phyloP scores from a whole-genome alignment of 2,329 filamentous ascomycete species.

The Akanthomyces uredinophilus region DNA sequence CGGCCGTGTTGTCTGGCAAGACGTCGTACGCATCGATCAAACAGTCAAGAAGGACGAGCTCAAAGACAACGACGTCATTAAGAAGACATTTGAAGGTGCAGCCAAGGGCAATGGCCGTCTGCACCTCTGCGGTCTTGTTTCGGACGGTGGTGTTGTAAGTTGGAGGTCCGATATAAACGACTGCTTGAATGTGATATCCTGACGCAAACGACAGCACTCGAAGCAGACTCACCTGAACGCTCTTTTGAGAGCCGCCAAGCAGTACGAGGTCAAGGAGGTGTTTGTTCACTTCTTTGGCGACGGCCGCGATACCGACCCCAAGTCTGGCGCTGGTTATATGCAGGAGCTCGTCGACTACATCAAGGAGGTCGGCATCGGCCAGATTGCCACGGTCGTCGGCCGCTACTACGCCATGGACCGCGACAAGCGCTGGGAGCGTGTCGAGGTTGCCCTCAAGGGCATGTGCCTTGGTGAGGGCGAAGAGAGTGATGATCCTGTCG shows the following conservation, averaged over 20 bases:
- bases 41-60: conserved; percentile 82
- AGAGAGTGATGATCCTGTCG: conserved; percentile 74
- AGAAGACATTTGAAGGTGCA: conserved; percentile 68
- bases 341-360: conserved; percentile 74
- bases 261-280: conserved; percentile 79
- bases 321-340: conserved; percentile 85
- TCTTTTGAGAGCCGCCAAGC: conserved; percentile 85
- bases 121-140: conserved; percentile 87
- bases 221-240: conserved; percentile 92
- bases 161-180: background rate
- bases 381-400: conserved; percentile 89
- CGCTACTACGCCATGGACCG: conserved; percentile 99
- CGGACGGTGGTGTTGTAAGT: conserved; percentile 82
- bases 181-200: background rate
- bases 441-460: conserved; percentile 85
- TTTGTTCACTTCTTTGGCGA: conserved; percentile 99
- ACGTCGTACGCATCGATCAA: conserved; percentile 92
- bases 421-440: conserved; percentile 97
- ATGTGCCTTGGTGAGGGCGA: conserved; percentile 83
- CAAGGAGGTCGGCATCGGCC: conserved; percentile 78
- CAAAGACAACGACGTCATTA: conserved; percentile 70
- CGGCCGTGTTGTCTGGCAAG: conserved; percentile 96
- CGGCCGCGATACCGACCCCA: conserved; percentile 95
- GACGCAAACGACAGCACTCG: conserved; percentile 58
- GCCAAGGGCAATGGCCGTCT: conserved; percentile 87